A percentile compares a stretch with the other conserved stretches of the same genome.
phyloP scores from a whole-genome alignment of 768 basidiomycete species.

The Leccinum rimulosum region DNA sequence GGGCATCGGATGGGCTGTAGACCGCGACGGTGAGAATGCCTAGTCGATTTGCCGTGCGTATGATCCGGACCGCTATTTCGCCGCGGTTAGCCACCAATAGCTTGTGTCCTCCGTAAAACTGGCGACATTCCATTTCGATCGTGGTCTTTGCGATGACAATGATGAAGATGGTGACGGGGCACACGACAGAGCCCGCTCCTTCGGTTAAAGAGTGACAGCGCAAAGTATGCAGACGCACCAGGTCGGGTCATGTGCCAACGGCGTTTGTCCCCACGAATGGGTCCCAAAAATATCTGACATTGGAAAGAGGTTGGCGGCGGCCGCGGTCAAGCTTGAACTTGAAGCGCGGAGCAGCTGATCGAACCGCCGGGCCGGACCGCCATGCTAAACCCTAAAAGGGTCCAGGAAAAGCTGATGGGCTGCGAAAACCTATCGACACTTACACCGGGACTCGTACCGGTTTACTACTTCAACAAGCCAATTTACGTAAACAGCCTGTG shows the following conservation, averaged over 20 bases:
- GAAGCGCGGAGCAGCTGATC: not conserved
- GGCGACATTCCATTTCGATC: constrained; percentile 11
- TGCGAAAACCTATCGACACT: too few relatives aligned
- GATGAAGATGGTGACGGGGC: not conserved
- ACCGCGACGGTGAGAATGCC: constrained; percentile 54
- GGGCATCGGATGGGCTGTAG: constrained; percentile 57
- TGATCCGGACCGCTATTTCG: constrained; percentile 66
- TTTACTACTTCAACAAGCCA: too few relatives aligned
- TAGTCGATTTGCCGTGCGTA: constrained; percentile 52
- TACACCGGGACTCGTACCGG: too few relatives aligned
- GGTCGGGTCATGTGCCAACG: not conserved
- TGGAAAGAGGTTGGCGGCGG: not conserved
- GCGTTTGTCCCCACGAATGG: not conserved
- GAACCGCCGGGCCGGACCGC: not conserved
- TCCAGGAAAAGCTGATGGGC: too few relatives aligned
- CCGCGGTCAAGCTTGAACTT: not conserved
- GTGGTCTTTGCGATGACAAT: not conserved
- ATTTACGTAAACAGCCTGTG: too few relatives aligned
- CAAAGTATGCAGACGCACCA: not conserved
- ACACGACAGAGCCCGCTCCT: not conserved
- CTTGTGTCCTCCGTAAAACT: constrained; percentile 37
- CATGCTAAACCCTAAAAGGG: too few relatives aligned
- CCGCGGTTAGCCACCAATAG: constrained; percentile 70
- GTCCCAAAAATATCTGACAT: not conserved
- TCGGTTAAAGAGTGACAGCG: not conserved